phyloP scores from a whole-genome alignment of 2,329 filamentous ascomycete genomes.

The Trichoderma atrobrunneum region DNA sequence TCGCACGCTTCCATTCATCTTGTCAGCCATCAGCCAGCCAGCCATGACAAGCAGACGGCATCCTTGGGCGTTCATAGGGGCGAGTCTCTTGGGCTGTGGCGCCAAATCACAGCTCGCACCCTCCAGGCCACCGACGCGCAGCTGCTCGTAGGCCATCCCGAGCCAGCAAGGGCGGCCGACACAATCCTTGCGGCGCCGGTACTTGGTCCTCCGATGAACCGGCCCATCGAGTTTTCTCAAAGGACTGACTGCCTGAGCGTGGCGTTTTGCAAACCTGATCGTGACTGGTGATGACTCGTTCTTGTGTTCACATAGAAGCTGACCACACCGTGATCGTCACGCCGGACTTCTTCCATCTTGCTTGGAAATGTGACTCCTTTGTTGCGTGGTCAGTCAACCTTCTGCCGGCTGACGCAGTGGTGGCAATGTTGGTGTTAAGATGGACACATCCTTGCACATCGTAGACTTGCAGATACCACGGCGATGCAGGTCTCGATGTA shows the following conservation, averaged over 20 bases:
- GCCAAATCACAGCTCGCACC: conserved; percentile 2
- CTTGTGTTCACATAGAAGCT: not conserved
- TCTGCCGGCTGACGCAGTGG: conserved; percentile 2
- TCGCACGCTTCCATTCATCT: not conserved
- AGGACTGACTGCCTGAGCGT: not conserved
- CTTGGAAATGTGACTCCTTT: not conserved
- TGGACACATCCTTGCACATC: not conserved
- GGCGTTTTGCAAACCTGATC: not conserved
- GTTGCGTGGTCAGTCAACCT: not conserved
- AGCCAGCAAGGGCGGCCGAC: not conserved
- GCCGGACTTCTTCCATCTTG: not conserved
- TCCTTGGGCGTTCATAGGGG: not conserved
- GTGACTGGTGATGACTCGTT: conserved; percentile 1
- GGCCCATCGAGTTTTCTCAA: not conserved
- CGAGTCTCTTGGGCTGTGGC: not conserved
- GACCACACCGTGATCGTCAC: not conserved
- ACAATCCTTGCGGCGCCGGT: not conserved
- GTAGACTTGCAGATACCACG: not conserved
- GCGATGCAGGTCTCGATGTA: not conserved
- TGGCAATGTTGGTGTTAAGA: not conserved
- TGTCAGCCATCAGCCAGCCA: not conserved
- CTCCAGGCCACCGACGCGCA: not conserved
- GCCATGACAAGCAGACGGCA: not conserved
- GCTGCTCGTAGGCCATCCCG: not conserved
- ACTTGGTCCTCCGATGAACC: not conserved